These are phyloP conservation scores for Parachlorella kessleri DNA, from an alignment of 139 green algal genomes.

Conservation along the genomic window DNA sequence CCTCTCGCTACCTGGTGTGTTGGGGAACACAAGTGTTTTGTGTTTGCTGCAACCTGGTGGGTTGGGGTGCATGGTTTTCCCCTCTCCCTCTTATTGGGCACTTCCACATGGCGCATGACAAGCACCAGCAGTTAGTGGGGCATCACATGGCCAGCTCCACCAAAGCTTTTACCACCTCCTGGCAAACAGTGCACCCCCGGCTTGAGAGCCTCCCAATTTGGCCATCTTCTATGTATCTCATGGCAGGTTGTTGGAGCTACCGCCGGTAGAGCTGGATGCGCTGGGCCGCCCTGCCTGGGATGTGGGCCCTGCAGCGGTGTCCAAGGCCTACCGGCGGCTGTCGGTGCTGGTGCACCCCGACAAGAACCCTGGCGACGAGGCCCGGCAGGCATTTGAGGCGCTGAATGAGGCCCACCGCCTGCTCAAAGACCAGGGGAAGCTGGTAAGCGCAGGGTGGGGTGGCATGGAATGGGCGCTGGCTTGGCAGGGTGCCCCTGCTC, in stretches of 20 bases:
- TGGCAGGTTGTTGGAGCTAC: slow-evolving; percentile 68
- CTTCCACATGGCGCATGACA: no score
- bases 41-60: no score
- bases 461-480: neutral
- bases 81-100: no score
- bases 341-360: slow-evolving; percentile 82
- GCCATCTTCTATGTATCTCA: no score
- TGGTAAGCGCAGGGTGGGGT: slow-evolving; percentile 25
- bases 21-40: no score
- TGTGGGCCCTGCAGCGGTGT: slow-evolving; percentile 60
- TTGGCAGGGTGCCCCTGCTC: no score
- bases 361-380: slow-evolving; percentile 70
- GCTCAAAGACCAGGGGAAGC: slow-evolving; percentile 58
- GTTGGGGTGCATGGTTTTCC: no score
- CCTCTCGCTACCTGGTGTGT: neutral
- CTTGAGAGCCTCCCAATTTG: no score
- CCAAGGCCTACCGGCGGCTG: slow-evolving; percentile 69
- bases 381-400: slow-evolving; percentile 63
- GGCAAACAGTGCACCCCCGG: no score
- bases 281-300: slow-evolving; percentile 62
- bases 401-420: slow-evolving; percentile 69
- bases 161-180: no score
- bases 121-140: no score
- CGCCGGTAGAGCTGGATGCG: slow-evolving; percentile 64
- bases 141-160: no score